Evolutionary conservation across 2,329 filamentous ascomycete species (phyloP).

Genomic region (Aspergillus glaucus): DNA sequence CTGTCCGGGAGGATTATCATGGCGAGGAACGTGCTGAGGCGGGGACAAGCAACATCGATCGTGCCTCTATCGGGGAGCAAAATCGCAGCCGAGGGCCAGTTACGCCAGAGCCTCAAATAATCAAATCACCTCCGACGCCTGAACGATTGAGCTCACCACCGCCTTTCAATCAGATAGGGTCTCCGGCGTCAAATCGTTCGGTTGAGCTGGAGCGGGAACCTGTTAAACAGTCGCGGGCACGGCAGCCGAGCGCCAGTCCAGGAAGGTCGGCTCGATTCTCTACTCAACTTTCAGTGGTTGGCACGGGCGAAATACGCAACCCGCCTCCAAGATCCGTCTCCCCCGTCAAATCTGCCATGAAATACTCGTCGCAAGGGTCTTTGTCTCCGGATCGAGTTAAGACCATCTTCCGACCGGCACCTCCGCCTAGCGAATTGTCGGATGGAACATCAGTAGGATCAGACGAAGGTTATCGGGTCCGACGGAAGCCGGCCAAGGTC

Average conservation of each 20-base stretch:
- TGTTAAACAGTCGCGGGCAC: conserved; percentile 15
- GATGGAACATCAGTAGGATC: conserved; percentile 49
- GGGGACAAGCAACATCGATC: background rate
- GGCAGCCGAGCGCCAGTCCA: conserved; percentile 45
- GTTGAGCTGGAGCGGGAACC: conserved; percentile 8
- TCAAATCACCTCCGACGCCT: conserved; percentile 8
- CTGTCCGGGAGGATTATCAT: conserved; percentile 37
- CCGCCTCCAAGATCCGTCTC: conserved; percentile 56
- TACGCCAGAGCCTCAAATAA: background rate
- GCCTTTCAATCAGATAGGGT: conserved; percentile 13
- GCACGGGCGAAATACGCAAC: conserved; percentile 47
- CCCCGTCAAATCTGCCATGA: conserved; percentile 57
- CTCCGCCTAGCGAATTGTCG: conserved; percentile 49
- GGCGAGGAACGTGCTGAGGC: conserved; percentile 29
- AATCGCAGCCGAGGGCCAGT: background rate
- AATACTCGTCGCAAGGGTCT: conserved; percentile 46
- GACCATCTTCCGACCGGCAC: conserved; percentile 17
- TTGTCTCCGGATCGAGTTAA: conserved; percentile 28
- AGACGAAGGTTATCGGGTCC: conserved; percentile 40
- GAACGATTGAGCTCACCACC: conserved; percentile 5
- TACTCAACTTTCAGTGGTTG: conserved; percentile 43
- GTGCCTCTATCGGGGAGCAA: background rate
- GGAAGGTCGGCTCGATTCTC: conserved; percentile 54
- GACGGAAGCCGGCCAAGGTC: conserved; percentile 52
- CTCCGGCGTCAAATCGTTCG: conserved; percentile 14